Conservation (phyloP, 495 filamentous ascomycete species). For the Massariosphaeria phaeospora region DNA sequence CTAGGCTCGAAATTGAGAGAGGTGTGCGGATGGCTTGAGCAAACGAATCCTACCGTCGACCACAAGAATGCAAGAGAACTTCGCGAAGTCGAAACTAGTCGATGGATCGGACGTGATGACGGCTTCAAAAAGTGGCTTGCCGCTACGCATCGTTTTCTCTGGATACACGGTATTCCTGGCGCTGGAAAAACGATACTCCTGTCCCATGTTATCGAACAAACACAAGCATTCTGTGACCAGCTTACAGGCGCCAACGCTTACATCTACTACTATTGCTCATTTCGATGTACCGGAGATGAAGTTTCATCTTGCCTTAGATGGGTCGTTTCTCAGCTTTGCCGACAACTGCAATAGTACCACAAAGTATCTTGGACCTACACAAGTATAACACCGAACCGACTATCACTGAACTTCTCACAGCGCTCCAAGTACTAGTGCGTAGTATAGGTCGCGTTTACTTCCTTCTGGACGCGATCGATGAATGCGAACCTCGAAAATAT, state of each 20-base stretch:
- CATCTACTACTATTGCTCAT: conserved; percentile 18
- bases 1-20: neutral
- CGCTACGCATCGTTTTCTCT: neutral
- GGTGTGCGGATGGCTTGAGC: conserved; percentile 10
- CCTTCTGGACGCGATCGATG: conserved; percentile 11
- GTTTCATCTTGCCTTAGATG: conserved; percentile 2
- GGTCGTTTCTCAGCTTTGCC: conserved; percentile 14
- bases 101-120: neutral
- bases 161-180: conserved; percentile 16
- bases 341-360: neutral
- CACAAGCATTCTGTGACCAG: neutral
- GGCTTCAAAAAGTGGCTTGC: conserved; percentile 6
- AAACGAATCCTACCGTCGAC: neutral
- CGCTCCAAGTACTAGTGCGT: neutral
- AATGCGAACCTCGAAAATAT: neutral
- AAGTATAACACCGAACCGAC: neutral
- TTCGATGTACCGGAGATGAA: conserved; percentile 1
- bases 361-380: neutral
- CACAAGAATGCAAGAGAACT: conserved; percentile 2
- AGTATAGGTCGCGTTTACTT: neutral
- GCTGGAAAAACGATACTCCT: conserved; percentile 14
- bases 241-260: neutral
- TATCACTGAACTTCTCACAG: neutral
- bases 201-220: conserved; percentile 7
- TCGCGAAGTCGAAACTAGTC: conserved; percentile 1